Conservation (phyloP, 2,329 filamentous ascomycete genomes). For the Plectosphaerella cucumerina region DNA sequence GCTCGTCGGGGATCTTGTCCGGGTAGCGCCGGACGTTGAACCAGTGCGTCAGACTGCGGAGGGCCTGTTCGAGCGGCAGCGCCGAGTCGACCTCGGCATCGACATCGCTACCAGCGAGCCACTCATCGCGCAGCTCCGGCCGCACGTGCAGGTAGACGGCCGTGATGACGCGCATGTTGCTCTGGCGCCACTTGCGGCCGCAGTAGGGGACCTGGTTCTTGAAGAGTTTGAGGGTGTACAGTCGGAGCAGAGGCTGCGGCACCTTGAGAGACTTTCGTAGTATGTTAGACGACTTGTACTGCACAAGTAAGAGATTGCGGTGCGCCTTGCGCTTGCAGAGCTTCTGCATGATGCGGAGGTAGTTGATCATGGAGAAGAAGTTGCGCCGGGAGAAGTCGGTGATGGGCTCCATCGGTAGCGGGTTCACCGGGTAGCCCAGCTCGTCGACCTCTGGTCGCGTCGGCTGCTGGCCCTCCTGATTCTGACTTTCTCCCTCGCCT, state of each 20-base stretch:
- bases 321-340: constrained; percentile 95
- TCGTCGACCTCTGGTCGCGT: constrained; percentile 71
- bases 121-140: constrained; percentile 90
- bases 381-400: constrained; percentile 90
- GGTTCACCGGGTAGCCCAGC: constrained; percentile 72
- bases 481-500: constrained; percentile 16
- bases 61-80: constrained; percentile 83
- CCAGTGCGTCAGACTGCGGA: constrained; percentile 90
- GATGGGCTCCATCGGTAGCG: constrained; percentile 70
- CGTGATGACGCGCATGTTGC: constrained; percentile 98
- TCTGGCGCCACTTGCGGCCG: constrained; percentile 95
- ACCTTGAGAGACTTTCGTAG: constrained; percentile 88
- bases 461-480: constrained; percentile 26
- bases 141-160: constrained; percentile 92
- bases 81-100: constrained; percentile 93
- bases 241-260: constrained; percentile 78
- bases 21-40: constrained; percentile 82
- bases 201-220: constrained; percentile 98
- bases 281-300: constrained; percentile 92
- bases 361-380: constrained; percentile 93
- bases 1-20: constrained; percentile 64
- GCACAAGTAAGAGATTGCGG: constrained; percentile 86
- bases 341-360: constrained; percentile 94
- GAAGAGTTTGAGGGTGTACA: constrained; percentile 97
- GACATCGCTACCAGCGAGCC: constrained; percentile 85